Percentiles rank a stretch among this genome's conserved stretches.
These are phyloP conservation scores for Arthonia radiata DNA, from an alignment of 495 filamentous ascomycete genomes.

Conservation along the genomic window DNA sequence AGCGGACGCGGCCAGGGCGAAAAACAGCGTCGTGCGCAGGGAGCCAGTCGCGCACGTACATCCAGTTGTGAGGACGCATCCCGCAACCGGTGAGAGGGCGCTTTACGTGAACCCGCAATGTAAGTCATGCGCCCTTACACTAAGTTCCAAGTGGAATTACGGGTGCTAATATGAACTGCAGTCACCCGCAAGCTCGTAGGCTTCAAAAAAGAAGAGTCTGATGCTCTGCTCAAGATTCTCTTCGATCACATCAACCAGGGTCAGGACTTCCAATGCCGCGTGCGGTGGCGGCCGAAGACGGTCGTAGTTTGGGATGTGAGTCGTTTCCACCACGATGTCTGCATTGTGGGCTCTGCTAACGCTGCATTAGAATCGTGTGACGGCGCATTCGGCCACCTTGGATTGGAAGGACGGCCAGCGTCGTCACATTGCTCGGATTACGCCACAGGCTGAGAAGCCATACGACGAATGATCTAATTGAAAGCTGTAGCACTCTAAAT, in stretches of 20 bases:
- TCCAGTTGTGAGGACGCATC: conserved; percentile 45
- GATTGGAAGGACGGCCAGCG: conserved; percentile 38
- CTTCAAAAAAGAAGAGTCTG: conserved; percentile 41
- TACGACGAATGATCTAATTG: too few relatives aligned
- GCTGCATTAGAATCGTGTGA: conserved; percentile 17
- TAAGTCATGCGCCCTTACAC: too few relatives aligned
- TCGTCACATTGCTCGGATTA: conserved; percentile 37
- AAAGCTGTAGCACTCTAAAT: too few relatives aligned
- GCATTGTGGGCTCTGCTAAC: conserved; percentile 1
- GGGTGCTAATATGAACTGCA: too few relatives aligned
- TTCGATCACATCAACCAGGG: conserved; percentile 39
- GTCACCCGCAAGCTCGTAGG: conserved; percentile 55
- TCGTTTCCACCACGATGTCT: conserved; percentile 13
- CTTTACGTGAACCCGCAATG: conserved; percentile 57
- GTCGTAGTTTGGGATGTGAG: conserved; percentile 41
- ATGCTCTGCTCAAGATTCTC: conserved; percentile 40
- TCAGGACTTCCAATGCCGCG: conserved; percentile 41
- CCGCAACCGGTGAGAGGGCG: conserved; percentile 52
- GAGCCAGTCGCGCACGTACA: conserved; percentile 41
- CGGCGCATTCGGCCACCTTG: conserved; percentile 43
- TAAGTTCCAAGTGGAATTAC: too few relatives aligned
- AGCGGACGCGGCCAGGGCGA: conserved; percentile 33
- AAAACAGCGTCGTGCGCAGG: conserved; percentile 38
- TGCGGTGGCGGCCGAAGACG: conserved; percentile 35
- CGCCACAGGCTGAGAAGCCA: conserved; percentile 40